A percentile compares a stretch with the other conserved stretches of the same genome.
Evolutionary conservation across 371 early-diverging fungal genomes (phyloP).

Genomic region (Thermomucor indicae-seudaticae): DNA sequence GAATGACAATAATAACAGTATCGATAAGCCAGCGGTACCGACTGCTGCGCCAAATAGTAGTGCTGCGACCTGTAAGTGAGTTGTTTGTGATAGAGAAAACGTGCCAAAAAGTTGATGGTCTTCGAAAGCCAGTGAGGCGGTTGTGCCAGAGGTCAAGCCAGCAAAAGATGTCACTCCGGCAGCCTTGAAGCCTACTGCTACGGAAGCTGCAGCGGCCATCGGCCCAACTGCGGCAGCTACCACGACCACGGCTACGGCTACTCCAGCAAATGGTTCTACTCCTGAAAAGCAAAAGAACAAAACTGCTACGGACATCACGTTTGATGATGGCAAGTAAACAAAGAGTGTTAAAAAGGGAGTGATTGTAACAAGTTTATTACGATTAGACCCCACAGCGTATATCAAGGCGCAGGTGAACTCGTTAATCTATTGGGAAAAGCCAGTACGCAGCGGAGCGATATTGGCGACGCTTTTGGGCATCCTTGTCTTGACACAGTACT

Average conservation of each 20-base stretch:
- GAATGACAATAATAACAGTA: neutral
- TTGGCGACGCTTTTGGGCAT: conserved; percentile 28
- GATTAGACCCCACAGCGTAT: conserved; percentile 43
- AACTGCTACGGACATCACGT: too few species aligned
- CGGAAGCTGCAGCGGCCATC: neutral
- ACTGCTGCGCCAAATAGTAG: conserved; percentile 1
- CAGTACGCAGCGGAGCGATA: conserved; percentile 34
- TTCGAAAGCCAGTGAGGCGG: too few species aligned
- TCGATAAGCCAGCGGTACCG: neutral
- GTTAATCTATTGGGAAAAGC: conserved; percentile 55
- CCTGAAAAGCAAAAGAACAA: neutral
- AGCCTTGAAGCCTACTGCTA: too few species aligned
- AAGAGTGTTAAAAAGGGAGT: too few species aligned
- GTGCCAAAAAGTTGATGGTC: too few species aligned
- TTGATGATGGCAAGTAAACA: too few species aligned
- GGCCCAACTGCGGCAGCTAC: neutral
- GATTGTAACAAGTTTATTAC: too few species aligned
- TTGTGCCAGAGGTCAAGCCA: too few species aligned
- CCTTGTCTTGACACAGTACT: conserved; percentile 47
- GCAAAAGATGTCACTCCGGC: too few species aligned
- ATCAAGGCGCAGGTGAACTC: conserved; percentile 41
- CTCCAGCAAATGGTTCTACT: conserved; percentile 4
- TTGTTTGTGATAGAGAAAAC: too few species aligned
- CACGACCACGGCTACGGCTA: neutral
- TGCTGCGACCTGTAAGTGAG: too few species aligned